Evolutionary conservation across 805 yeast genomes (phyloP), one percentile per base, ranked within the genome.

Genomic region (Saccharomyces paradoxus): DNA sequence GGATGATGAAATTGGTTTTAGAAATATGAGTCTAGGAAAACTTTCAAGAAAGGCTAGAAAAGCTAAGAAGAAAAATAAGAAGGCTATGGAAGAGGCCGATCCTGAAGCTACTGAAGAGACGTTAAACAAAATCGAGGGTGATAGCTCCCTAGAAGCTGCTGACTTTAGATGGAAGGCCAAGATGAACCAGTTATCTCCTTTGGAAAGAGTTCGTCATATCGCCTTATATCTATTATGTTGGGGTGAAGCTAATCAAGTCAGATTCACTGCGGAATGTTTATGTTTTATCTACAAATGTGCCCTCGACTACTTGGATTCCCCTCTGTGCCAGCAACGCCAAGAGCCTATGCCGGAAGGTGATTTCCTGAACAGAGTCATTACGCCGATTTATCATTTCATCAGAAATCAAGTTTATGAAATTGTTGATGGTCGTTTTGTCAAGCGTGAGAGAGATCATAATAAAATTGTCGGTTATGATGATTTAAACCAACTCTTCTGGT

Each of bases 401-500:
- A 84, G 91, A 78, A 76, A 87, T 55, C 92, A 87, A 72, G 91
- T 86, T 54, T 87, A 86, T 64, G 94, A 87, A 73, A 81, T 86
- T 62, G 80, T 81, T 58, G 89, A 87, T 63, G 94, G 94, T 56
- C 83, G 89, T 73, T 87, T 80, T 63, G 85, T 87, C 57, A 87
- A 87, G 72, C 85, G 96, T 75, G 94, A 87, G 76, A 83, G 76
- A 68, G 96, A 87, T 71, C 96, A 87, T 73, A 84, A 84, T 74
- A 76, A 82, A 60, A 76, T 87, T 59, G 80, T 87, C 65, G 95
- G 99, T 72, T 94, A 94, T 72, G 99, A 94, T 77, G 99, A 94
- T 78, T 96, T 94, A 57, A 94, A 94, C 74, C 99, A 94, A 79
- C 80, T 94, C 64, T 94, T 95, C 76, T 94, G 99, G 99, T 94